A percentile compares a stretch with the other conserved stretches of the same genome.
Evolutionary conservation across 2,329 filamentous ascomycete genomes (phyloP).

Genomic region (Rhinocladiella similis): DNA sequence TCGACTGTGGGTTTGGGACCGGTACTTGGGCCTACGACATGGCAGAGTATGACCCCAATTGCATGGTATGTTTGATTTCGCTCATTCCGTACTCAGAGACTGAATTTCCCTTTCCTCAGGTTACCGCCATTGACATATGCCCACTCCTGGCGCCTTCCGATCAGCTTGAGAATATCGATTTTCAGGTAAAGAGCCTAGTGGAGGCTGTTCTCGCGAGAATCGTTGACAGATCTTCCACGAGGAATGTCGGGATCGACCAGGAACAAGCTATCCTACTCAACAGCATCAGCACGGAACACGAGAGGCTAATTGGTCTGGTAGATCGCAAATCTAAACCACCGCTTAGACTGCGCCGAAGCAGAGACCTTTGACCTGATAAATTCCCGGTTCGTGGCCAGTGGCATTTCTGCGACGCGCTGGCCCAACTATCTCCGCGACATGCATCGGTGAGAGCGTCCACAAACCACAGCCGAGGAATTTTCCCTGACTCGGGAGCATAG

Average conservation of each 20-base stretch:
- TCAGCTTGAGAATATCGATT: conserved; percentile 17
- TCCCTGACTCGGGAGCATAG: background rate
- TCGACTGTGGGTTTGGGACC: conserved; percentile 22
- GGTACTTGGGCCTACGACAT: conserved; percentile 18
- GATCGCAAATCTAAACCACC: conserved; percentile 19
- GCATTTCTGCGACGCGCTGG: conserved; percentile 55
- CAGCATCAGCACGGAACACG: background rate
- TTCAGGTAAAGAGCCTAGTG: conserved; percentile 8
- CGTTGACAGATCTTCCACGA: too few relatives aligned
- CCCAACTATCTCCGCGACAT: conserved; percentile 31
- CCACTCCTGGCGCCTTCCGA: conserved; percentile 14
- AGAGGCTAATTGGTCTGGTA: conserved; percentile 1
- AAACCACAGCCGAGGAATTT: background rate
- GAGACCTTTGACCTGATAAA: conserved; percentile 60
- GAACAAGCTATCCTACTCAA: background rate
- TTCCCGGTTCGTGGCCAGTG: conserved; percentile 58
- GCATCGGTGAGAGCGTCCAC: conserved; percentile 3
- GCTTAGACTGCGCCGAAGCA: conserved; percentile 13
- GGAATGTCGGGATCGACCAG: too few relatives aligned
- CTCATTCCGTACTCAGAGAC: too few relatives aligned
- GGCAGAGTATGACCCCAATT: conserved; percentile 17
- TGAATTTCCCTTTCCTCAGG: conserved; percentile 4
- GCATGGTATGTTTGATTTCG: conserved; percentile 4
- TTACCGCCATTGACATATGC: conserved; percentile 18
- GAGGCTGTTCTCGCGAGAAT: background rate